Conservation (phyloP, 331 rosid genomes). For the Pyrus hybrid region DNA sequence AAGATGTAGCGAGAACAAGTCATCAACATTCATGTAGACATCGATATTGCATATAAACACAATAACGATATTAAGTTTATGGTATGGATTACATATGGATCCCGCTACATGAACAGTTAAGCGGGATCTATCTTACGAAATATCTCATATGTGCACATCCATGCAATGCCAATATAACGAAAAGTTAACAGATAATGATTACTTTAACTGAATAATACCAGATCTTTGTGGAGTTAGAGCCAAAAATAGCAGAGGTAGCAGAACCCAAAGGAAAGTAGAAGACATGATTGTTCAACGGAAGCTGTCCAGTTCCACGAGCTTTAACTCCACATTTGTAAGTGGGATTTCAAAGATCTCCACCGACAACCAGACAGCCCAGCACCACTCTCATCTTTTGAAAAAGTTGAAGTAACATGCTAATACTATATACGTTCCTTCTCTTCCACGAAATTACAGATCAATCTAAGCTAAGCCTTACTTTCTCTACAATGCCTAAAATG, state of each 20-base stretch:
- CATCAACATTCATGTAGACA: background rate
- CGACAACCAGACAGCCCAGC: background rate
- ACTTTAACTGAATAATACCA: slow-evolving; percentile 5
- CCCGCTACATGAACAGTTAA: background rate
- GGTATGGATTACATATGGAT: background rate
- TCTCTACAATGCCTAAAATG: slow-evolving; percentile 8
- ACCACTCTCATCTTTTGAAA: slow-evolving; percentile 21
- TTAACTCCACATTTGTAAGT: background rate
- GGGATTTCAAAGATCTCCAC: slow-evolving; percentile 5
- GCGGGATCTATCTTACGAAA: background rate
- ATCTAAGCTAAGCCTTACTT: background rate
- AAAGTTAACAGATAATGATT: background rate
- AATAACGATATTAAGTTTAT: background rate
- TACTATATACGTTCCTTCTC: slow-evolving; percentile 36
- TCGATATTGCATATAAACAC: background rate
- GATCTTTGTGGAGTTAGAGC: slow-evolving; percentile 9
- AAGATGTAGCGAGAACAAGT: background rate
- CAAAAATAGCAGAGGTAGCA: slow-evolving; percentile 19
- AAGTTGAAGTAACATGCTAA: slow-evolving; percentile 14
- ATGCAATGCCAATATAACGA: background rate
- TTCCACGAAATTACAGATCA: slow-evolving; percentile 19
- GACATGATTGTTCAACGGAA: slow-evolving; percentile 12
- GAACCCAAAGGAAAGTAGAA: slow-evolving; percentile 2
- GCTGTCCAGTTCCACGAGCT: background rate
- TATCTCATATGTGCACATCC: background rate